Evolutionary conservation across 148 eudicot species (phyloP), one percentile per base, ranked within the genome.

Genomic region (Amaranthus hypochondriacus): DNA sequence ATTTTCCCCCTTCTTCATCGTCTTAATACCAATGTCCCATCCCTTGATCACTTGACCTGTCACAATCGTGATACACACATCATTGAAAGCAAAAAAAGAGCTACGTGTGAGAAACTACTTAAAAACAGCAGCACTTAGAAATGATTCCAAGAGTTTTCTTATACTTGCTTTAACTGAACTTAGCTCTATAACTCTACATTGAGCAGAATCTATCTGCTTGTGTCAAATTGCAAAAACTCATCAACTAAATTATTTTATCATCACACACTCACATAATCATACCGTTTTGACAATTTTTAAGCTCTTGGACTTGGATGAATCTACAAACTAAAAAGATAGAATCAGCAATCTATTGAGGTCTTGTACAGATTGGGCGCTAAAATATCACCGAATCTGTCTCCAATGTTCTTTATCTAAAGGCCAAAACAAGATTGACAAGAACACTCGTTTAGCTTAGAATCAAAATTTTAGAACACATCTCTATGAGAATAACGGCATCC

Each of bases 1-100:
- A 77, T 92, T 92, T 71, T 95, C 98, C 14, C 96, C 96, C 79
- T 95, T 95, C 81, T 95, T 95, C 98, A 95, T 95, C 11, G 98
- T 92, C 66, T 90, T 90, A 77, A 95, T 92, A 57, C 97, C 98
- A 55, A 70, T 71, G 51, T 95, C 98, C 98, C 98, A 95, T 76
- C 97, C 98, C 86, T 90, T 90, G 44, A 95, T 95, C 4, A 95
- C 98, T 90, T 95, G 93, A 10, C 98, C 98, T 95, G 85, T 65
- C 59, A 60, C 68, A 18, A 55, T 60, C 66, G 68, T 47, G 47
- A 61, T 13, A 66, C n/a, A 66, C 18, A 57, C 15, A 44, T 8
- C 7, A 14, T 48, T 7, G 4, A 0, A 67, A 7, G 43, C 48
- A 39, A 66, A 12, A 18, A 48, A 15, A n/a, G 8, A 11, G 52